These are phyloP conservation scores for Parmelia sp. DNA, from an alignment of 495 filamentous ascomycete species.

Conservation along the genomic window DNA sequence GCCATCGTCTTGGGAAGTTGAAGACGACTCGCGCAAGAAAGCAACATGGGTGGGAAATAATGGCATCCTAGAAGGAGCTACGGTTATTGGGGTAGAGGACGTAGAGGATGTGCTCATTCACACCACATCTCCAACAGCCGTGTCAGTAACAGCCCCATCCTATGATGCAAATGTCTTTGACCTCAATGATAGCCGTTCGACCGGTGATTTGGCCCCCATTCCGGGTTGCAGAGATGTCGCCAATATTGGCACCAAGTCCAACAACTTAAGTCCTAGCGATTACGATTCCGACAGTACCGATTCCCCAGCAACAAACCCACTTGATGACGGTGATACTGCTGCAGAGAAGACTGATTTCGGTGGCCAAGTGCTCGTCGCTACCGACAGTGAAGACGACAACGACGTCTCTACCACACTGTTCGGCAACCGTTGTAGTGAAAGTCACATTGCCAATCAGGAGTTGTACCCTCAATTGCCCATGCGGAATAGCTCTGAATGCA, in stretches of 20 bases:
- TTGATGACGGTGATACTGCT: neutral
- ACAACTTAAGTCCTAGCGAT: neutral
- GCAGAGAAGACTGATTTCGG: neutral
- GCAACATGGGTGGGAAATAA: neutral
- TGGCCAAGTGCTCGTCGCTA: neutral
- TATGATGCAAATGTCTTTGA: neutral
- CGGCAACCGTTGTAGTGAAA: neutral
- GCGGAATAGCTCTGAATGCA: neutral
- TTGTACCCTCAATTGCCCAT: neutral
- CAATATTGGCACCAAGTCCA: neutral
- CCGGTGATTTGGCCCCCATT: neutral
- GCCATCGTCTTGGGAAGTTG: neutral
- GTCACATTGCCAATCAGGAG: neutral
- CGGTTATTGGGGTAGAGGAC: neutral
- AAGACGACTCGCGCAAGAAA: neutral
- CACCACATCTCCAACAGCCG: too few relatives aligned
- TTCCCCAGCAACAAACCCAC: too few relatives aligned
- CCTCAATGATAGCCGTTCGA: neutral
- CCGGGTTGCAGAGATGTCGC: neutral
- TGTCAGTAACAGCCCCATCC: neutral
- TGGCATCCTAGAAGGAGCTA: neutral
- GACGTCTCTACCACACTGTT: neutral
- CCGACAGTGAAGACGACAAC: neutral
- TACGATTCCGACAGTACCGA: neutral
- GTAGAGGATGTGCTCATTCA: too few relatives aligned